phyloP scores from a whole-genome alignment of 768 basidiomycete genomes.

The Lactifluus rugatus region DNA sequence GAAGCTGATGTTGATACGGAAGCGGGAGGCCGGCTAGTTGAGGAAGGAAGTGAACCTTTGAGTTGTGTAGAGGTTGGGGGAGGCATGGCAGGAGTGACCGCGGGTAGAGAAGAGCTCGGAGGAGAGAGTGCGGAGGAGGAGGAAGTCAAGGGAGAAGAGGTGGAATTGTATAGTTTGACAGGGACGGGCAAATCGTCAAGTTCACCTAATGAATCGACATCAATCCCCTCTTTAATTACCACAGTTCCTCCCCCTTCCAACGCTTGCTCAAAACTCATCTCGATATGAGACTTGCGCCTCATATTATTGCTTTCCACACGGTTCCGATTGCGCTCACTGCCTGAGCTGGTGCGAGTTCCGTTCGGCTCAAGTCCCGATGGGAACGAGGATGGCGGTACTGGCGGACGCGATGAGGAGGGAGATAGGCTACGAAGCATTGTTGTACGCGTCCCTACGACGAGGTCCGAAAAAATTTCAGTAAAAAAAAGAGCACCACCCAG shows the following conservation, averaged over 20 bases:
- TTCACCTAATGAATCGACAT: constrained; percentile 56
- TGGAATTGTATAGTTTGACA: no score
- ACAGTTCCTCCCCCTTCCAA: constrained; percentile 59
- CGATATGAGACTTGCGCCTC: constrained; percentile 61
- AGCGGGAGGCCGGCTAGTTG: constrained; percentile 22
- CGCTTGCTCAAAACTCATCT: constrained; percentile 77
- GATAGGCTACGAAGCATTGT: constrained; percentile 46
- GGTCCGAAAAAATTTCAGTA: not conserved
- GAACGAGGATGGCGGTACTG: constrained; percentile 39
- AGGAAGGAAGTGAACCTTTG: constrained; percentile 26
- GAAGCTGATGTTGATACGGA: constrained; percentile 35
- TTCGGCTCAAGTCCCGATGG: constrained; percentile 47
- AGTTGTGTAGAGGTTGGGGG: constrained; percentile 58
- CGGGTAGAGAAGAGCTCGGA: constrained; percentile 30
- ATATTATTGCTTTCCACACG: constrained; percentile 24
- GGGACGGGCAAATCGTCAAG: no score
- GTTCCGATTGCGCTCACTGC: constrained; percentile 21
- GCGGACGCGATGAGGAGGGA: constrained; percentile 32
- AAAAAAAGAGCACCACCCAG: not conserved
- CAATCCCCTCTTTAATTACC: constrained; percentile 57
- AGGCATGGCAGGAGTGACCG: constrained; percentile 48
- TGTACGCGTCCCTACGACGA: constrained; percentile 35
- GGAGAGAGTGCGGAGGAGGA: constrained; percentile 25
- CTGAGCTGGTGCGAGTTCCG: constrained; percentile 40
- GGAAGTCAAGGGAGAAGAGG: constrained; percentile 23